Conservation (phyloP, 2,329 filamentous ascomycete species). For the Fusarium sp. region DNA sequence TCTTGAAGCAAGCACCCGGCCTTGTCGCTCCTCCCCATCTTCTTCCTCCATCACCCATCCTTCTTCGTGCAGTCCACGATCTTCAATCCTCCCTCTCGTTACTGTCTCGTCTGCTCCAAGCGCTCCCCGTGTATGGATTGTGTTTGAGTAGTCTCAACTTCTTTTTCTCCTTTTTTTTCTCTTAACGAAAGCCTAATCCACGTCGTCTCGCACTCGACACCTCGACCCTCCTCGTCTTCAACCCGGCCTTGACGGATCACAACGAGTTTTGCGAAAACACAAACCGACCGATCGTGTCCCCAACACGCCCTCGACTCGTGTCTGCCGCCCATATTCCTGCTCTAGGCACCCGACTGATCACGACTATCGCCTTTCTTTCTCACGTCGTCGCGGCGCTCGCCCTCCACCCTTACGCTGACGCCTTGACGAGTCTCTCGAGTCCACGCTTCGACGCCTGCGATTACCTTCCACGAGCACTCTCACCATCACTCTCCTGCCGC, state of each 20-base stretch:
- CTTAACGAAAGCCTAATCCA: constrained; percentile 21
- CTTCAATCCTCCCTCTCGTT: constrained; percentile 35
- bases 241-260: constrained; percentile 44
- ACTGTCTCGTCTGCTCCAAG: constrained; percentile 35
- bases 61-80: constrained; percentile 49
- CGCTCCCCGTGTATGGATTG: constrained; percentile 33
- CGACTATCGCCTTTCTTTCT: constrained; percentile 12
- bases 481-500: constrained; percentile 19
- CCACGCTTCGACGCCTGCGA: constrained; percentile 29
- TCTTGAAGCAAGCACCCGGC: constrained; percentile 45
- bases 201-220: constrained; percentile 39
- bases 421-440: constrained; percentile 24
- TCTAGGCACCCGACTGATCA: constrained; percentile 18
- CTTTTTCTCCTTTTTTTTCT: constrained; percentile 26
- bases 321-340: constrained; percentile 23
- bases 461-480: constrained; percentile 13
- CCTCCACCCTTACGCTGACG: constrained; percentile 35
- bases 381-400: constrained; percentile 27
- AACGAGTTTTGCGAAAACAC: constrained; percentile 47
- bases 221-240: constrained; percentile 39
- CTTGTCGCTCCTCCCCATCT: constrained; percentile 52
- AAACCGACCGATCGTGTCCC: constrained; percentile 39
- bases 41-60: constrained; percentile 48
- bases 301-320: constrained; percentile 37
- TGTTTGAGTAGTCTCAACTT: constrained; percentile 41